Conservation (phyloP, 2,329 filamentous ascomycete species). For the Escovopsis weberi region DNA sequence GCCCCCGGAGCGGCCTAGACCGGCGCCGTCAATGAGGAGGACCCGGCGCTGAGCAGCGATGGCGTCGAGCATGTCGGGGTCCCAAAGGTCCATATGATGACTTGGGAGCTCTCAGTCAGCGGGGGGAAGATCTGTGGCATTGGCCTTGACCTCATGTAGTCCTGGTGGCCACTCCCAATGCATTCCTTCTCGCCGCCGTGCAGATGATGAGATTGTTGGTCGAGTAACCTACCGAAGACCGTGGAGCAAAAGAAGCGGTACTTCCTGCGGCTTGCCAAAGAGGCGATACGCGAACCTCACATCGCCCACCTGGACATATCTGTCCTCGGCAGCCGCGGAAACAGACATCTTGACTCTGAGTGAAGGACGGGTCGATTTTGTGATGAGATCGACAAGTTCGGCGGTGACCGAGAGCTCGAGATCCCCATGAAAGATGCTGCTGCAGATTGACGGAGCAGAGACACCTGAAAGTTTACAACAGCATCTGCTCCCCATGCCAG, state of each 20-base stretch:
- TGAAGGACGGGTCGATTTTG: too few species aligned
- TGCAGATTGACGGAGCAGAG: too few species aligned
- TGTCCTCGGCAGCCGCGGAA: constrained; percentile 15
- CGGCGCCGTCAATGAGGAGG: constrained; percentile 32
- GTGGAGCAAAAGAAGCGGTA: constrained; percentile 18
- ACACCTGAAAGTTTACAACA: too few species aligned
- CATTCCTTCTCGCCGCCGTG: too few species aligned
- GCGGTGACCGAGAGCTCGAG: too few species aligned
- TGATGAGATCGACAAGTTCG: too few species aligned
- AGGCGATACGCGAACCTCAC: constrained; percentile 19
- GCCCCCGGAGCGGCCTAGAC: constrained; percentile 30
- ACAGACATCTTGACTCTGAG: constrained; percentile 12
- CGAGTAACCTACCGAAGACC: constrained; percentile 16
- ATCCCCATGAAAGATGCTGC: too few species aligned
- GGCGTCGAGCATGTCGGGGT: constrained; percentile 29
- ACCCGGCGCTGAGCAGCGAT: constrained; percentile 27
- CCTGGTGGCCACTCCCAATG: too few species aligned
- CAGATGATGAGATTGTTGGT: background rate
- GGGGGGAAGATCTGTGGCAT: too few species aligned
- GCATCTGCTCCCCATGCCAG: too few species aligned
- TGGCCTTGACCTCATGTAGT: too few species aligned
- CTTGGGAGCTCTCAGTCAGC: constrained; percentile 8
- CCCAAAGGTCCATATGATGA: constrained; percentile 25
- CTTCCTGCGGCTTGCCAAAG: constrained; percentile 15
- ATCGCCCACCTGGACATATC: constrained; percentile 16